These are phyloP conservation scores for Oryza brachyantha DNA, from an alignment of 176 grass and related monocot genomes.

Conservation along the genomic window DNA sequence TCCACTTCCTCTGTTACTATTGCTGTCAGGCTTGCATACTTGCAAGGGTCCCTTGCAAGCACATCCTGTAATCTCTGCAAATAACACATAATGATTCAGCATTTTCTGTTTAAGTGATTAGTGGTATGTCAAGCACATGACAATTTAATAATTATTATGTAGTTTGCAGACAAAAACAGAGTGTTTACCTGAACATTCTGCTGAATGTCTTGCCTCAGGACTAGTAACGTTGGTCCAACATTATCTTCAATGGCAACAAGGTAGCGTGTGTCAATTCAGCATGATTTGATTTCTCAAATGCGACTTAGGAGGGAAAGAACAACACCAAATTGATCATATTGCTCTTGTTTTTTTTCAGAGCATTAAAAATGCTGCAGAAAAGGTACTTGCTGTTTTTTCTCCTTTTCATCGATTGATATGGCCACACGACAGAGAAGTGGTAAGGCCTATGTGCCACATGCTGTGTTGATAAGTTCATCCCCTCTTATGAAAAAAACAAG, in stretches of 20 bases:
- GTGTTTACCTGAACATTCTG: slow-evolving; percentile 72
- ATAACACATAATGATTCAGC: neutral
- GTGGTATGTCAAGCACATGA: neutral
- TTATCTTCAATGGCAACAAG: slow-evolving; percentile 53
- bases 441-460: neutral
- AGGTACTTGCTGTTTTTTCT: neutral
- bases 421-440: neutral
- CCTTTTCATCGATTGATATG: neutral
- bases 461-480: neutral
- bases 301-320: no score
- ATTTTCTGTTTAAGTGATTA: neutral
- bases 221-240: slow-evolving; percentile 76
- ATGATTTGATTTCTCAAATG: no score
- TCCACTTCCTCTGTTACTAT: slow-evolving; percentile 61
- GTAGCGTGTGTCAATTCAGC: slow-evolving; percentile 11
- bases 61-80: slow-evolving; percentile 70
- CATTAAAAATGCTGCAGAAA: neutral
- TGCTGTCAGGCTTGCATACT: slow-evolving; percentile 45
- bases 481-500: neutral
- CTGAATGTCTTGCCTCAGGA: slow-evolving; percentile 71
- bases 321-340: neutral
- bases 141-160: neutral
- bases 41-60: slow-evolving; percentile 44
- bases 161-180: neutral
- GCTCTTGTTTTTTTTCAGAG: neutral